Percentiles rank a stretch among this genome's conserved stretches.
Evolutionary conservation across 1,284 basidiomycete genomes (phyloP).

Genomic region (Leccinum holopus): DNA sequence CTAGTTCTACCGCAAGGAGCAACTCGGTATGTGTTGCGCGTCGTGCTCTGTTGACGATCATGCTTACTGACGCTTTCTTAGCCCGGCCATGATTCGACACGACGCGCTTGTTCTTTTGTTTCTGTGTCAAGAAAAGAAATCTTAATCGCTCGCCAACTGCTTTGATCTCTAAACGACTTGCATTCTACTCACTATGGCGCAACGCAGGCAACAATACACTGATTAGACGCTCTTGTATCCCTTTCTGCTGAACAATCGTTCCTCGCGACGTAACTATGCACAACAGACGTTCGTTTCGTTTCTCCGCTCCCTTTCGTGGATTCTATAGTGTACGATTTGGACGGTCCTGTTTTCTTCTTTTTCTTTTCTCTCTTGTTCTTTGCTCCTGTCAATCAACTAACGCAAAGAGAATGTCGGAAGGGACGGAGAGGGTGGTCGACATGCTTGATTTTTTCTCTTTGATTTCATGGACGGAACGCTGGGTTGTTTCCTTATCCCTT

Average conservation of each 20-base stretch:
- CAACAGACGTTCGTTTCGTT: background rate
- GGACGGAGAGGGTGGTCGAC: background rate
- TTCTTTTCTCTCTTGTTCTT: background rate
- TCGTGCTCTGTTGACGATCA: background rate
- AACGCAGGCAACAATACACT: background rate
- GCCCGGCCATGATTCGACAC: slow-evolving; percentile 10
- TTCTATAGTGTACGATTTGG: background rate
- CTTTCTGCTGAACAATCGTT: background rate
- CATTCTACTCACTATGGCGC: background rate
- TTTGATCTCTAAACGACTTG: background rate
- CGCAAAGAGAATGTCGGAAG: background rate
- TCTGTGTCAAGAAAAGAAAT: background rate
- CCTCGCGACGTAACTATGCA: background rate
- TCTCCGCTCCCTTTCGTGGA: background rate
- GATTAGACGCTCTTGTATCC: background rate
- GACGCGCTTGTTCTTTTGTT: background rate
- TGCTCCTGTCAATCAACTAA: background rate
- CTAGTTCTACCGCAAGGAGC: slow-evolving; percentile 92
- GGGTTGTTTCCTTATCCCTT: background rate
- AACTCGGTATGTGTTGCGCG: slow-evolving; percentile 53
- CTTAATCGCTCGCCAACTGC: background rate
- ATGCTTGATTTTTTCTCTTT: background rate
- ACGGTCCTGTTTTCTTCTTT: background rate
- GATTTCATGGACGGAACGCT: background rate
- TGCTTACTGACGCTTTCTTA: background rate